Evolutionary conservation across 352 stramenopile species (phyloP).

Genomic region (Phytophthora citricola): DNA sequence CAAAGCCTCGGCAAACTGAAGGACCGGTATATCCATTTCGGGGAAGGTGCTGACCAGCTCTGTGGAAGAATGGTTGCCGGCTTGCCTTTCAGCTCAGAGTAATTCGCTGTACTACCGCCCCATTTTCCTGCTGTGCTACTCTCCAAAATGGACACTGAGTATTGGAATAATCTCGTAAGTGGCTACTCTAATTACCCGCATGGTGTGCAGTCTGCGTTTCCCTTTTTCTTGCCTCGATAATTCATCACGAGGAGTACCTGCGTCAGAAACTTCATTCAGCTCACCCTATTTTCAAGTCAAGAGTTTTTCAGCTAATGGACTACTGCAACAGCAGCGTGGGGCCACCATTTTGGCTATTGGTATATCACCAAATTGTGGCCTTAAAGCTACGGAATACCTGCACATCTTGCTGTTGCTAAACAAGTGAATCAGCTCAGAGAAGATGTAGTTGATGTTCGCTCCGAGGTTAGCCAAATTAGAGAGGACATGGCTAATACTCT

Average conservation of each 20-base stretch:
- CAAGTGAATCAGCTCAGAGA: conserved; percentile 4
- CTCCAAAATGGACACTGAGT: not conserved
- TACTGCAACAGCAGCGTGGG: conserved; percentile 1
- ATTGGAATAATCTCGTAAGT: conserved; percentile 11
- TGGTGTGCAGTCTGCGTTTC: conserved; percentile 6
- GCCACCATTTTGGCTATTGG: not conserved
- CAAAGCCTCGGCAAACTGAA: conserved; percentile 14
- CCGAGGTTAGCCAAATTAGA: not conserved
- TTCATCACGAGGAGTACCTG: conserved; percentile 13
- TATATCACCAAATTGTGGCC: not conserved
- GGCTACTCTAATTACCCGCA: conserved; percentile 10
- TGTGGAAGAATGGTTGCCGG: conserved; percentile 8
- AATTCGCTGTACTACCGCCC: conserved; percentile 7
- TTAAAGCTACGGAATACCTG: conserved; percentile 21
- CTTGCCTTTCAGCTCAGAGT: conserved; percentile 5
- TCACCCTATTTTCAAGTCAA: conserved; percentile 8
- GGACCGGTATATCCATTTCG: conserved; percentile 8
- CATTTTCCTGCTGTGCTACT: not conserved
- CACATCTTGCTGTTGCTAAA: conserved; percentile 4
- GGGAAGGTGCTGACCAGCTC: conserved; percentile 2
- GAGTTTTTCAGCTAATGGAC: conserved; percentile 11
- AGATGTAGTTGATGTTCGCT: not conserved
- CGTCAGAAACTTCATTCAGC: not conserved
- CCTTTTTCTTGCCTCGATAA: conserved; percentile 7
- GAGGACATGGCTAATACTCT: not conserved